Conservation (phyloP, 2,329 filamentous ascomycete genomes). For the Exophiala sideris region DNA sequence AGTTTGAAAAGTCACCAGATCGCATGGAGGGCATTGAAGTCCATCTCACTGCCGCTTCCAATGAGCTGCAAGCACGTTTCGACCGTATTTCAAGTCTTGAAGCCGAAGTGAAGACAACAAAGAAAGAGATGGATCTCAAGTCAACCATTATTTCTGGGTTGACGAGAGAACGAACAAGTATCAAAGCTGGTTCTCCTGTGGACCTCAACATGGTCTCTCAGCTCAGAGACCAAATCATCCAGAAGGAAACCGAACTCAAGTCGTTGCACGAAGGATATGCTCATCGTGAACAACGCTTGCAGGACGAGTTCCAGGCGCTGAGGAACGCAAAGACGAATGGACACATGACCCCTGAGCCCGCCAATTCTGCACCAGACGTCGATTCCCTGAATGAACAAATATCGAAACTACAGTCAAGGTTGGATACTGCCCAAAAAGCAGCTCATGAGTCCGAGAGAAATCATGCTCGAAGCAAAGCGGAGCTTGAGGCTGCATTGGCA, state of each 20-base stretch:
- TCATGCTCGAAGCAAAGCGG: constrained; percentile 67
- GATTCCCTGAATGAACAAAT: constrained; percentile 68
- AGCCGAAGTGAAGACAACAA: constrained; percentile 73
- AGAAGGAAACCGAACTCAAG: constrained; percentile 77
- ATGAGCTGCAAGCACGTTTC: constrained; percentile 80
- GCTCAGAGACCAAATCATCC: constrained; percentile 81
- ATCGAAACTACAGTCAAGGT: constrained; percentile 70
- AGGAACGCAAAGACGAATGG: constrained; percentile 45
- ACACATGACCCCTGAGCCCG: constrained; percentile 34
- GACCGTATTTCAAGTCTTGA: constrained; percentile 90
- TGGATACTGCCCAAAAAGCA: constrained; percentile 65
- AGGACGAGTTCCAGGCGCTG: constrained; percentile 66
- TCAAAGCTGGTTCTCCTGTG: constrained; percentile 74
- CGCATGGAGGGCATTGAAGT: constrained; percentile 88
- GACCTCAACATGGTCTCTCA: constrained; percentile 88
- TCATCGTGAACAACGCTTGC: constrained; percentile 71
- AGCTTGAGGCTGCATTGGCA: constrained; percentile 66
- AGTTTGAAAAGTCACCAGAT: constrained; percentile 78
- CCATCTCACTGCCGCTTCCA: constrained; percentile 86
- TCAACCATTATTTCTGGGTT: constrained; percentile 92
- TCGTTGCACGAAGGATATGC: constrained; percentile 69
- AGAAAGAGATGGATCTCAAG: constrained; percentile 96
- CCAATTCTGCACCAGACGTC: constrained; percentile 47
- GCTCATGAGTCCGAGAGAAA: constrained; percentile 70
- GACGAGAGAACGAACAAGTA: constrained; percentile 85